Base-by-base conservation (phyloP, 2,329 filamentous ascomycete species). In the Alternaria panax region DNA sequence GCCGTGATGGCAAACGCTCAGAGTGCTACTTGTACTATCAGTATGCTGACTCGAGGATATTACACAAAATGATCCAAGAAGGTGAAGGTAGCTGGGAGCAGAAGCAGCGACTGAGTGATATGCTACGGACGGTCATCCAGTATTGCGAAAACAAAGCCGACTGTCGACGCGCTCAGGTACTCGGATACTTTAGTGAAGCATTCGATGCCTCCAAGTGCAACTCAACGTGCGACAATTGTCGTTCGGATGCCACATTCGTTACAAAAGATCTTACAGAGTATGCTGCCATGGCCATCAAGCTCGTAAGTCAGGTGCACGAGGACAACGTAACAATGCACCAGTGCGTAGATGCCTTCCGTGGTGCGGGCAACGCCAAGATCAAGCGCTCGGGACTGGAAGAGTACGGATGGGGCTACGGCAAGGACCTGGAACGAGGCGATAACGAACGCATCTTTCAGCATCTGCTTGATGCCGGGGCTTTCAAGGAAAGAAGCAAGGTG, bases 111-210 rank as follows among this genome's bases (percentile, higher is more conserved):
- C 93, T 97, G 72, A 86, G 87, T 65, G 85, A 89, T 36, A 97
- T 98, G 93, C 83, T 99, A 46, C 88, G 90, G 60, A 88, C 89
- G 36, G 92, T 99, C 59, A 85, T 93, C 1, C 88, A 92, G 59
- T 99, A 91, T 72, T 98, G 93, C 76, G 92, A 97, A 73, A 97
- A 97, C 78, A 86, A 87, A 69, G 89, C 86, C 54, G 92, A 97
- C 68, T 99, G 95, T 75, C 89, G 95, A 63, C 86, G 95, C 60
- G 90, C 91, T 1, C 92, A 96, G 76, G 90, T 99, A 16, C 86
- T 99, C 32, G 87, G 87, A n/a, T 99, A 99, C 78, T 99, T 99
- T 81, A 93, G 90, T 57, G 96, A 99, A 77, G 83, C 84, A 1
- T 99, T 98, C 74, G 81, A 86, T 51, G 82, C 84, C 36, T 85